Conservation (phyloP, 768 basidiomycete genomes). For the Trametes cinnabarina region DNA sequence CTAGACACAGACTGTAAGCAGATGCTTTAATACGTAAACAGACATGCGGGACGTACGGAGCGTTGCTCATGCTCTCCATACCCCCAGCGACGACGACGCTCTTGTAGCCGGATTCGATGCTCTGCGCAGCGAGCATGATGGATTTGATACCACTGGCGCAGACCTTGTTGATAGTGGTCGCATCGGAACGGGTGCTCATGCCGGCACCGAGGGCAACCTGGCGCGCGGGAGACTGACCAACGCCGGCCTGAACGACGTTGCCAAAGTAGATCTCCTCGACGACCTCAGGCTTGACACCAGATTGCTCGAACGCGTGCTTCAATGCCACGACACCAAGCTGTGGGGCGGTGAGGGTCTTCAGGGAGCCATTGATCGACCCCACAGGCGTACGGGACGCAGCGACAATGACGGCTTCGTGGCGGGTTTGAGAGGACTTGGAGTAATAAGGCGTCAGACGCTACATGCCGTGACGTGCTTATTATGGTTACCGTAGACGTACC, state of each 20-base stretch:
- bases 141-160: constrained; percentile 98
- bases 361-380: constrained; percentile 85
- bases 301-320: constrained; percentile 84
- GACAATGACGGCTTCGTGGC: constrained; percentile 88
- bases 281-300: constrained; percentile 72
- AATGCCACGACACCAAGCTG: constrained; percentile 88
- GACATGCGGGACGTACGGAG: constrained; percentile 67
- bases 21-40: constrained; percentile 8
- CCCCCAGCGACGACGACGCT: constrained; percentile 90
- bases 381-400: constrained; percentile 93
- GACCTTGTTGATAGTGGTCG: constrained; percentile 99
- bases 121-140: constrained; percentile 90
- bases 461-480: neutral
- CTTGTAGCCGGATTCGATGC: constrained; percentile 82
- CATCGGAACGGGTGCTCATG: constrained; percentile 80
- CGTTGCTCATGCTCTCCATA: constrained; percentile 99
- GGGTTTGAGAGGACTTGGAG: constrained; percentile 25
- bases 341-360: constrained; percentile 86
- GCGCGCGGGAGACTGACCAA: constrained; percentile 96
- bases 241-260: constrained; percentile 96
- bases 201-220: constrained; percentile 95
- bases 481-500: constrained; percentile 22
- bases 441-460: constrained; percentile 39
- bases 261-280: constrained; percentile 98
- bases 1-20: constrained; percentile 36